Conservation (phyloP, 352 stramenopile species). For the Phytophthora tentaculata region DNA sequence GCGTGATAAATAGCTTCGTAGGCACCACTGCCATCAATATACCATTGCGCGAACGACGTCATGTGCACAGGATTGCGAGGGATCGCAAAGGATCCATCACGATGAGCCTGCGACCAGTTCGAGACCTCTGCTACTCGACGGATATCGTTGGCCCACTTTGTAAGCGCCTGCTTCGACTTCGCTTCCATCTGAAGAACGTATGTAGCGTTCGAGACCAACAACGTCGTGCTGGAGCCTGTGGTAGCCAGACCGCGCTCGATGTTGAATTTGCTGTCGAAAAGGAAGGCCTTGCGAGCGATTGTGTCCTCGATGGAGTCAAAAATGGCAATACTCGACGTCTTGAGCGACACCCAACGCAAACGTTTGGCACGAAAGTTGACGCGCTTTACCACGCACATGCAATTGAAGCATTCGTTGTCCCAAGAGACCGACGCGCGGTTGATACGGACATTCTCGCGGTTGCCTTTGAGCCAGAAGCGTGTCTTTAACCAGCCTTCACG, state of each 20-base stretch:
- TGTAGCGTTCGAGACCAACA: conserved; percentile 83
- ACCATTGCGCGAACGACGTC: conserved; percentile 78
- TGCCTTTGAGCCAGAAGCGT: conserved; percentile 85
- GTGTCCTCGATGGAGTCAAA: conserved; percentile 81
- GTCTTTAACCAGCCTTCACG: conserved; percentile 87
- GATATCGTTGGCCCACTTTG: conserved; percentile 89
- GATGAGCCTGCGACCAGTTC: conserved; percentile 79
- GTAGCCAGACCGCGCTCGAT: conserved; percentile 82
- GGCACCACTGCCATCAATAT: conserved; percentile 78
- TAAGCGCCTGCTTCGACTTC: conserved; percentile 78
- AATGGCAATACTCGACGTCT: conserved; percentile 81
- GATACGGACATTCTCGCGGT: conserved; percentile 86
- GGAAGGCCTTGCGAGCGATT: conserved; percentile 68
- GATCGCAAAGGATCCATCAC: conserved; percentile 83
- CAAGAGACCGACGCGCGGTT: conserved; percentile 78
- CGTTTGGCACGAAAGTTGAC: conserved; percentile 86
- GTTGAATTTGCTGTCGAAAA: conserved; percentile 86
- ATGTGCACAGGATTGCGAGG: conserved; percentile 69
- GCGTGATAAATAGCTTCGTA: conserved; percentile 80
- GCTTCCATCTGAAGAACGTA: conserved; percentile 88
- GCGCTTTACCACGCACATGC: conserved; percentile 89
- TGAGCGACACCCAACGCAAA: conserved; percentile 83
- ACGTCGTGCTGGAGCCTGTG: conserved; percentile 76
- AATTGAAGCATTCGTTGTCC: conserved; percentile 91
- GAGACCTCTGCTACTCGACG: conserved; percentile 70